Conservation (phyloP, 2,329 filamentous ascomycete genomes). For the Thelonectria rubi region DNA sequence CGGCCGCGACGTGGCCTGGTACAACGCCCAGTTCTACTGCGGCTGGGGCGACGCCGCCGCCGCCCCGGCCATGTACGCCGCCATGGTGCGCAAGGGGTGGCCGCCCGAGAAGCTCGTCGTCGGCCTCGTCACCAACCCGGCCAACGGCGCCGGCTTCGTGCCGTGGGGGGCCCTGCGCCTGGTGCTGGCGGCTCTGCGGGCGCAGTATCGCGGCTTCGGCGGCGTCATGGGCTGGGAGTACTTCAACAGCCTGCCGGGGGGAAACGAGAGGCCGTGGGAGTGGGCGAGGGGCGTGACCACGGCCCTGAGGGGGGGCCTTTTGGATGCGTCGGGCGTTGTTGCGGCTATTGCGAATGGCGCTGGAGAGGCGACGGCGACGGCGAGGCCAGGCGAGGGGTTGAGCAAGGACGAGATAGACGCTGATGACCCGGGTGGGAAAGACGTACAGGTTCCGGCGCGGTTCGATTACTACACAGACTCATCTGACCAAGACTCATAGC, state of each 20-base stretch:
- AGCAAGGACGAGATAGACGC: slow-evolving; percentile 33
- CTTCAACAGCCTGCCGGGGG: slow-evolving; percentile 81
- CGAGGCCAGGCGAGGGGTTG: slow-evolving; percentile 11
- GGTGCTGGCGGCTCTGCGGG: slow-evolving; percentile 54
- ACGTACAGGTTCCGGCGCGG: slow-evolving; percentile 40
- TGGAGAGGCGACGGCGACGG: too few relatives aligned
- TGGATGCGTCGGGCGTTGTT: background rate
- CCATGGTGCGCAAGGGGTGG: slow-evolving; percentile 72
- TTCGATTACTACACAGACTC: slow-evolving; percentile 50
- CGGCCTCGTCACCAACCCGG: slow-evolving; percentile 81
- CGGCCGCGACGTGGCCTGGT: slow-evolving; percentile 77
- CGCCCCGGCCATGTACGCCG: slow-evolving; percentile 58
- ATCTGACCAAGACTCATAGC: slow-evolving; percentile 31
- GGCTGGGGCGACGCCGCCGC: slow-evolving; percentile 74
- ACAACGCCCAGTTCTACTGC: slow-evolving; percentile 94
- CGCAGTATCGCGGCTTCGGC: slow-evolving; percentile 73
- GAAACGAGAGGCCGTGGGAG: slow-evolving; percentile 71
- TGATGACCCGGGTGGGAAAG: slow-evolving; percentile 40
- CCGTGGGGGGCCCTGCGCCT: slow-evolving; percentile 56
- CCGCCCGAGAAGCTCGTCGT: slow-evolving; percentile 77
- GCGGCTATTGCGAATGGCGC: background rate
- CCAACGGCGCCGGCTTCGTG: slow-evolving; percentile 70
- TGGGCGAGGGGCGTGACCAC: slow-evolving; percentile 77
- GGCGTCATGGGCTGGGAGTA: slow-evolving; percentile 97
- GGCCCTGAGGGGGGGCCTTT: slow-evolving; percentile 46